A percentile compares a stretch with the other conserved stretches of the same genome.
These are phyloP conservation scores for Rusavskia elegans DNA, from an alignment of 495 filamentous ascomycete genomes.

Conservation along the genomic window DNA sequence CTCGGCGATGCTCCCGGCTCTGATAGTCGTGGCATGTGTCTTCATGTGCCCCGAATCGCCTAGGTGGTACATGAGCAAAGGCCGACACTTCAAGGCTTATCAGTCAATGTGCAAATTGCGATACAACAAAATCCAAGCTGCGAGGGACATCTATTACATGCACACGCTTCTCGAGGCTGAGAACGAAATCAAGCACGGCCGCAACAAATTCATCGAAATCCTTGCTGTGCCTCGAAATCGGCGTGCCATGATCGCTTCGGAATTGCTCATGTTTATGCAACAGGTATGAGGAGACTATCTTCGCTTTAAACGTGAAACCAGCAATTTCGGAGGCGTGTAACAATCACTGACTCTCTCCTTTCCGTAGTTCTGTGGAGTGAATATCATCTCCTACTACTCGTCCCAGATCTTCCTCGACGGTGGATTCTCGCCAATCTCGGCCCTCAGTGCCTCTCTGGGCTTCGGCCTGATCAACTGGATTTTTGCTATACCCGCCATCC, in stretches of 20 bases:
- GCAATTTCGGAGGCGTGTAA: not conserved
- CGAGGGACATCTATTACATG: conserved; percentile 72
- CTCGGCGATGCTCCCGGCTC: conserved; percentile 57
- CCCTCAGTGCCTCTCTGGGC: conserved; percentile 53
- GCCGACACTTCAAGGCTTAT: conserved; percentile 49
- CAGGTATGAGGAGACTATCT: conserved; percentile 33
- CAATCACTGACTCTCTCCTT: not conserved
- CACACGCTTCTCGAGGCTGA: conserved; percentile 56
- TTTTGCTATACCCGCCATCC: conserved; percentile 62
- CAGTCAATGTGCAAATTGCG: conserved; percentile 49
- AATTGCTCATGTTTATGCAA: conserved; percentile 79
- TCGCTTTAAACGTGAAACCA: no score
- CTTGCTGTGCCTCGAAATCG: conserved; percentile 63
- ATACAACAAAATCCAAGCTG: conserved; percentile 57
- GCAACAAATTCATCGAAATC: conserved; percentile 50
- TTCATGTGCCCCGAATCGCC: conserved; percentile 63
- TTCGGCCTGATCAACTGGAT: conserved; percentile 69
- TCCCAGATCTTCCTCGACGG: conserved; percentile 35
- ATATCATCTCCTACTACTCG: conserved; percentile 43
- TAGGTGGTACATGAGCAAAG: conserved; percentile 65
- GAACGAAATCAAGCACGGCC: conserved; percentile 38
- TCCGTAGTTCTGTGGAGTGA: conserved; percentile 38
- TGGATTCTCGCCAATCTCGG: conserved; percentile 33
- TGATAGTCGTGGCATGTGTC: conserved; percentile 53
- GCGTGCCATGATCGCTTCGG: conserved; percentile 56